Evolutionary conservation across 1,284 basidiomycete genomes (phyloP).

Genomic region (Clitocybe nebularis): DNA sequence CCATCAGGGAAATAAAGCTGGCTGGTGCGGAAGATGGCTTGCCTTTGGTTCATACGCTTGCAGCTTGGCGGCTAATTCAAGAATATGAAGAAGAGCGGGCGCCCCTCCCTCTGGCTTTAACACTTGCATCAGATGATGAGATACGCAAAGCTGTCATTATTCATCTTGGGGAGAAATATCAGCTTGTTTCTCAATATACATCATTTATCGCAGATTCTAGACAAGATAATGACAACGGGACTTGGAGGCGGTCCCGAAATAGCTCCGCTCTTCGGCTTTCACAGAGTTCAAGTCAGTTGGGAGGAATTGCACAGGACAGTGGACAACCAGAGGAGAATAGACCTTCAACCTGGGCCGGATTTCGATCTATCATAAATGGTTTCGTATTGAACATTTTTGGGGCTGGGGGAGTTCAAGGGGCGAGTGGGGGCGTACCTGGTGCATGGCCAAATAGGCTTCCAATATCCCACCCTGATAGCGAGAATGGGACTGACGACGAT

Average conservation of each 20-base stretch:
- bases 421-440: conserved; percentile 9
- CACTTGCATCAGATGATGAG: conserved; percentile 26
- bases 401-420: too few relatives aligned
- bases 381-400: too few relatives aligned
- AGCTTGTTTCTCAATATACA: conserved; percentile 47
- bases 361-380: too few relatives aligned
- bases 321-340: too few relatives aligned
- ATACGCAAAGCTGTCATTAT: conserved; percentile 42
- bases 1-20: conserved; percentile 35
- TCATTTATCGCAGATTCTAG: conserved; percentile 50
- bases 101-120: conserved; percentile 26
- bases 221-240: conserved; percentile 17
- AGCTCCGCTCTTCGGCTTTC: too few relatives aligned
- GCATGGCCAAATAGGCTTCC: conserved; percentile 15
- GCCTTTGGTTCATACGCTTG: conserved; percentile 49
- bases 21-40: conserved; percentile 24
- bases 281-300: too few relatives aligned
- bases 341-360: too few relatives aligned
- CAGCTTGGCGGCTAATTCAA: conserved; percentile 47
- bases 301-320: too few relatives aligned
- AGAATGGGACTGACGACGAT: conserved; percentile 17
- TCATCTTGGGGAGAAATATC: conserved; percentile 46
- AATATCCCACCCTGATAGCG: conserved; percentile 2
- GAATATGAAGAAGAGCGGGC: conserved; percentile 34
- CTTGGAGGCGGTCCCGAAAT: background rate